Percentiles rank a stretch among this genome's conserved stretches.
Evolutionary conservation across 2,329 filamentous ascomycete genomes (phyloP).

Genomic region (Apiospora kogelbergensis): DNA sequence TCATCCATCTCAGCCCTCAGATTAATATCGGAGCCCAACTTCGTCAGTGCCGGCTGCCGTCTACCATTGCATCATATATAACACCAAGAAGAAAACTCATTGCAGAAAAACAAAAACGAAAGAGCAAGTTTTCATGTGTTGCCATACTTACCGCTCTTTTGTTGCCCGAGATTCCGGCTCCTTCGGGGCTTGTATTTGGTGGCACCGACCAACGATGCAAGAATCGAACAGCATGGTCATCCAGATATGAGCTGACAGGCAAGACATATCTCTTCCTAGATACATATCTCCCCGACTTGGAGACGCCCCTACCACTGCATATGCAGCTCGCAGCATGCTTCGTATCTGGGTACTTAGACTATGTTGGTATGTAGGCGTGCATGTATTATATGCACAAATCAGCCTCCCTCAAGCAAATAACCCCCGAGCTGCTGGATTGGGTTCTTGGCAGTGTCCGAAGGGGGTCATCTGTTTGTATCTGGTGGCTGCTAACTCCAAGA

Average conservation of each 20-base stretch:
- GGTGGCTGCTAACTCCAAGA: background rate
- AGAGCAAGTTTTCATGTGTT: background rate
- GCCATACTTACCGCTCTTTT: background rate
- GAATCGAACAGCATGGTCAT: background rate
- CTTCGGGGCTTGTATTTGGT: background rate
- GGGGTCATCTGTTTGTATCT: background rate
- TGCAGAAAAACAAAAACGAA: background rate
- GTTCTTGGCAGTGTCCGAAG: background rate
- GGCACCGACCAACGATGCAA: background rate
- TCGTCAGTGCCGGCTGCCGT: background rate
- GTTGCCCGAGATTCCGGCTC: background rate
- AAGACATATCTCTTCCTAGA: background rate
- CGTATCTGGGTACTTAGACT: background rate
- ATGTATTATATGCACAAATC: background rate
- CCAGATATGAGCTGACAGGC: background rate
- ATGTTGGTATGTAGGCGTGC: background rate
- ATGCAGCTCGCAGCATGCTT: background rate
- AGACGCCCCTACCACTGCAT: background rate
- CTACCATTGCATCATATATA: background rate
- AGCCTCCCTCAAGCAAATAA: background rate
- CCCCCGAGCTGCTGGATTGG: background rate
- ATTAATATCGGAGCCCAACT: background rate
- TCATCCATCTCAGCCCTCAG: background rate
- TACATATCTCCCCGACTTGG: background rate
- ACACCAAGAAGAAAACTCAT: background rate